Percentiles rank a stretch among this genome's conserved stretches.
Evolutionary conservation across 305 asterid species (phyloP).

Genomic region (Rubia tinctorum): DNA sequence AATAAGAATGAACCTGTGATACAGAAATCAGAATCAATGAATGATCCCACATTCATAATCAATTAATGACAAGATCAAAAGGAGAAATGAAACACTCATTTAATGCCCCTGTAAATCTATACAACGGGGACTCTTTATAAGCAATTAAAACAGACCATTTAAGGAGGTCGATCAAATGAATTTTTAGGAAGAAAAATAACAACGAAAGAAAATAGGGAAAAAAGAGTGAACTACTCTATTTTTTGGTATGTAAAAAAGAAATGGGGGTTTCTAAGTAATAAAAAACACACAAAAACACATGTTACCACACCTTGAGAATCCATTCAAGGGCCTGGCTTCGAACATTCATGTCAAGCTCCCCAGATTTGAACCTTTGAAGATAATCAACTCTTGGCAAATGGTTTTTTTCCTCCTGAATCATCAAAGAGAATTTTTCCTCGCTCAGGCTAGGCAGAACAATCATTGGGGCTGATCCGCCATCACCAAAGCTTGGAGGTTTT

Average conservation of each 20-base stretch:
- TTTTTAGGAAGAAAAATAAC: neutral
- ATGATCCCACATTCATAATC: too few species aligned
- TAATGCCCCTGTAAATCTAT: too few species aligned
- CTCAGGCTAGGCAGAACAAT: constrained; percentile 35
- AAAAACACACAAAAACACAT: neutral
- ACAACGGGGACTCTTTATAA: neutral
- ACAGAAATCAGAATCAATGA: too few species aligned
- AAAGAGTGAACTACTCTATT: constrained; percentile 10
- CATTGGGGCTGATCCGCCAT: constrained; percentile 38
- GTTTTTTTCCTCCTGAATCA: constrained; percentile 49
- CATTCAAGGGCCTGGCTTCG: constrained; percentile 77
- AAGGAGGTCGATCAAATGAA: constrained; percentile 3
- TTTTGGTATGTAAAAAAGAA: neutral
- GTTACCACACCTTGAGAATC: constrained; percentile 59
- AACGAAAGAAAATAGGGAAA: too few species aligned
- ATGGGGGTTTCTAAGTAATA: neutral
- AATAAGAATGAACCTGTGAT: too few species aligned
- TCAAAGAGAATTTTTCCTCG: constrained; percentile 47
- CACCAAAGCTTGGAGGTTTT: constrained; percentile 27
- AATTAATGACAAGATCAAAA: too few species aligned
- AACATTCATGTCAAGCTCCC: constrained; percentile 58
- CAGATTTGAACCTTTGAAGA: constrained; percentile 61
- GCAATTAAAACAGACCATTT: constrained; percentile 3
- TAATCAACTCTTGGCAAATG: constrained; percentile 62
- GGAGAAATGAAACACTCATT: too few species aligned